Percentiles rank a stretch among this genome's conserved stretches.
phyloP scores from a whole-genome alignment of 192 early-diverging fungal species.

The Entomortierella beljakovae region DNA sequence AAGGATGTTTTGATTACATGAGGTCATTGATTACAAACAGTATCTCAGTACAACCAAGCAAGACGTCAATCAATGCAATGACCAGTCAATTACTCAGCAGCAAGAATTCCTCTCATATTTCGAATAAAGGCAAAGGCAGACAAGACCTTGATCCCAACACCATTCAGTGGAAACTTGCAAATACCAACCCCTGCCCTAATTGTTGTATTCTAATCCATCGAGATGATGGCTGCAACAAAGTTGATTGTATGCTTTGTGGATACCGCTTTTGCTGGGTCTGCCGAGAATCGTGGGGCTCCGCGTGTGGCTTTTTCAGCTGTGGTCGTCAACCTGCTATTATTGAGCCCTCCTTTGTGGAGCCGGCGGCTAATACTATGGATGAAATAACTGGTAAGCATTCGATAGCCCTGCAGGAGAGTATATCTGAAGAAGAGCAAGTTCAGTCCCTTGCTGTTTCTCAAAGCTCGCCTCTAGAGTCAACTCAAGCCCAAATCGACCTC shows the following conservation, averaged over 20 bases:
- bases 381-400: background rate
- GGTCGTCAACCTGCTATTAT: constrained; percentile 11
- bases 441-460: background rate
- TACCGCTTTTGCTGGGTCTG: constrained; percentile 75
- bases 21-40: constrained; percentile 31
- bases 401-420: background rate
- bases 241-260: constrained; percentile 74
- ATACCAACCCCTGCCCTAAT: constrained; percentile 69
- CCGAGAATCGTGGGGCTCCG: constrained; percentile 65
- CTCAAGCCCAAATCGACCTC: background rate
- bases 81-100: background rate
- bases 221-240: constrained; percentile 80
- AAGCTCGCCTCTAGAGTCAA: background rate
- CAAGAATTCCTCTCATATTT: background rate
- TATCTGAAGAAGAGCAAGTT: background rate
- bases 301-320: constrained; percentile 75
- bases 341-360: background rate
- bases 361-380: background rate
- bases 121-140: constrained; percentile 16
- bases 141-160: constrained; percentile 50
- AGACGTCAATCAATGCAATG: background rate
- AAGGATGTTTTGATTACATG: constrained; percentile 60
- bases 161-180: constrained; percentile 63
- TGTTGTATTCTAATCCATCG: constrained; percentile 74
- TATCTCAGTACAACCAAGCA: background rate